Evolutionary conservation across 2,329 filamentous ascomycete genomes (phyloP).

Genomic region (Blumeria hordei): DNA sequence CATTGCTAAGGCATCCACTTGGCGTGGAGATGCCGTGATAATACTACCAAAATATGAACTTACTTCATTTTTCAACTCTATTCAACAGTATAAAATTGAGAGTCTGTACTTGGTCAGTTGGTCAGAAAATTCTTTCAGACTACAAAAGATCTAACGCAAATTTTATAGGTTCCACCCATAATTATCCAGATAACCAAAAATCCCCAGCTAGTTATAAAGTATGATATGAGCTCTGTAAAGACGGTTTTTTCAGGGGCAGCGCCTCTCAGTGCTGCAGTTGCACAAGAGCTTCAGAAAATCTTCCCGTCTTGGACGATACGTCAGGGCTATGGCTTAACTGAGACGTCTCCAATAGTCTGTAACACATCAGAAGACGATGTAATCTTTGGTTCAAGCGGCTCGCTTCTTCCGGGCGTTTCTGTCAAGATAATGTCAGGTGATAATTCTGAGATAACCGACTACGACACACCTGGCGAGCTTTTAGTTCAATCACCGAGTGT

Average conservation of each 20-base stretch:
- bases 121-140: background rate
- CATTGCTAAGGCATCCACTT: conserved; percentile 38
- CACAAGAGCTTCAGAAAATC: conserved; percentile 32
- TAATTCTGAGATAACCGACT: conserved; percentile 40
- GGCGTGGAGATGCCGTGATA: conserved; percentile 48
- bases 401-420: conserved; percentile 36
- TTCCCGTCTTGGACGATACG: conserved; percentile 40
- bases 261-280: conserved; percentile 49
- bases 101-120: conserved; percentile 36
- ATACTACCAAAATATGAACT: conserved; percentile 58
- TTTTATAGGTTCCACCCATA: conserved; percentile 48
- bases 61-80: conserved; percentile 32
- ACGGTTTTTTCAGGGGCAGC: conserved; percentile 53
- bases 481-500: conserved; percentile 55
- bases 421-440: conserved; percentile 43
- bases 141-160: background rate
- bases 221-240: conserved; percentile 44
- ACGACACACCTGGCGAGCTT: conserved; percentile 55
- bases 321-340: conserved; percentile 60
- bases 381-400: conserved; percentile 47
- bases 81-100: conserved; percentile 45
- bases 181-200: conserved; percentile 53
- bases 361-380: conserved; percentile 37
- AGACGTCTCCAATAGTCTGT: conserved; percentile 47
- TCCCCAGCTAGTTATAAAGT: conserved; percentile 33